Percentiles rank a stretch among this genome's conserved stretches.
Conservation (phyloP, 768 basidiomycete genomes). For the Lactifluus hygrophoroides region DNA sequence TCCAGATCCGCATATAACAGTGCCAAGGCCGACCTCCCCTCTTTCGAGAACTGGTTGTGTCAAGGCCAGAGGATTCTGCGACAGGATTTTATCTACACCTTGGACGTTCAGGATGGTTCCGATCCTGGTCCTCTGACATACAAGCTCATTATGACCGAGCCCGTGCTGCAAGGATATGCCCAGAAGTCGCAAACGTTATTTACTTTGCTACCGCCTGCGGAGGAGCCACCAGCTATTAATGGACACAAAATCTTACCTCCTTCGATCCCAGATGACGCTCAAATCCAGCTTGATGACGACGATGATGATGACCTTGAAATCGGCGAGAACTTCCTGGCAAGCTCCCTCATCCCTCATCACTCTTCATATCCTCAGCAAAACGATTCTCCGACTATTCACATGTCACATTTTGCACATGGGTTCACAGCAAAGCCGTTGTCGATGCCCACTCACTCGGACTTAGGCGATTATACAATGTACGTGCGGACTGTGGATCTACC, state of each 20-base stretch:
- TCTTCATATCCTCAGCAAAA: constrained; percentile 1
- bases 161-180: constrained; percentile 18
- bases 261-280: constrained; percentile 1
- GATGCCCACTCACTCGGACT: constrained; percentile 26
- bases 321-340: constrained; percentile 51
- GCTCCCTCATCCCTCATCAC: constrained; percentile 22
- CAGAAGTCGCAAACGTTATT: constrained; percentile 16
- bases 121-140: not conserved
- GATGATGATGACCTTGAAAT: constrained; percentile 46
- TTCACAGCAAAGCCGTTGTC: constrained; percentile 29
- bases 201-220: constrained; percentile 10
- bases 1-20: constrained; percentile 21
- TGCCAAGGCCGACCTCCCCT: constrained; percentile 16
- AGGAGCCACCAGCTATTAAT: constrained; percentile 18
- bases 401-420: constrained; percentile 9
- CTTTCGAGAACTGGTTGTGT: constrained; percentile 24
- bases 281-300: constrained; percentile 1
- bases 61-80: constrained; percentile 37
- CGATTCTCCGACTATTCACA: constrained; percentile 8
- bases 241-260: not conserved
- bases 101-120: constrained; percentile 19
- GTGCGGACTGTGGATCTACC: constrained; percentile 55
- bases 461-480: constrained; percentile 53
- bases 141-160: constrained; percentile 17
- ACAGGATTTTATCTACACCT: constrained; percentile 35